Percentiles rank a stretch among this genome's conserved stretches.
Conservation (phyloP, 2,329 filamentous ascomycete species). For the Hypoxylon sp. region DNA sequence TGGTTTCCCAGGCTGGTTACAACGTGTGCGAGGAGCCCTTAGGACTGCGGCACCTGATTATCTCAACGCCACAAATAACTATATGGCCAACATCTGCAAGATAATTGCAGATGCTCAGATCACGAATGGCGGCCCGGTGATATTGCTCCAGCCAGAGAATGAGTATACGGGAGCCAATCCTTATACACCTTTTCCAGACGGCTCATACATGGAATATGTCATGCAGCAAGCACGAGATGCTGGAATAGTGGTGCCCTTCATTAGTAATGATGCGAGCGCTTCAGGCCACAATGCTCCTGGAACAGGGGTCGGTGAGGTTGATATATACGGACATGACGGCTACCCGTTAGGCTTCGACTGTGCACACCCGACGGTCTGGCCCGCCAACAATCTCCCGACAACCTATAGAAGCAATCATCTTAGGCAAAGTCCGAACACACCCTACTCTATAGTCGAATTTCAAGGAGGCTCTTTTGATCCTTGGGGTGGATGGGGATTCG, state of each 20-base stretch:
- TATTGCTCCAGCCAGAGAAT: conserved; percentile 86
- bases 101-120: conserved; percentile 84
- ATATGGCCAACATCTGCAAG: conserved; percentile 72
- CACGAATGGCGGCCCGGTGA: conserved; percentile 84
- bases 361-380: conserved; percentile 69
- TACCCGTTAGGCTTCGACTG: conserved; percentile 65
- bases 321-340: conserved; percentile 58
- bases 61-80: conserved; percentile 73
- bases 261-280: conserved; percentile 79
- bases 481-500: conserved; percentile 81
- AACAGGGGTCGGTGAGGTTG: conserved; percentile 64
- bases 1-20: conserved; percentile 85
- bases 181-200: conserved; percentile 72
- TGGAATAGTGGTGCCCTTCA: conserved; percentile 80
- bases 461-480: conserved; percentile 81
- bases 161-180: conserved; percentile 74
- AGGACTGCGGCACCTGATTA: conserved; percentile 75
- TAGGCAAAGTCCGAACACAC: conserved; percentile 74
- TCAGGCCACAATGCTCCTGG: conserved; percentile 75
- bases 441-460: conserved; percentile 69
- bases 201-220: conserved; percentile 78
- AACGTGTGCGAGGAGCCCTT: conserved; percentile 74
- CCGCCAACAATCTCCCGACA: conserved; percentile 68
- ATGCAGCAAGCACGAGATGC: conserved; percentile 76
- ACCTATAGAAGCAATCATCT: conserved; percentile 69